Evolutionary conservation across 2,329 filamentous ascomycete species (phyloP).

Genomic region (Hypoxylon sp.): DNA sequence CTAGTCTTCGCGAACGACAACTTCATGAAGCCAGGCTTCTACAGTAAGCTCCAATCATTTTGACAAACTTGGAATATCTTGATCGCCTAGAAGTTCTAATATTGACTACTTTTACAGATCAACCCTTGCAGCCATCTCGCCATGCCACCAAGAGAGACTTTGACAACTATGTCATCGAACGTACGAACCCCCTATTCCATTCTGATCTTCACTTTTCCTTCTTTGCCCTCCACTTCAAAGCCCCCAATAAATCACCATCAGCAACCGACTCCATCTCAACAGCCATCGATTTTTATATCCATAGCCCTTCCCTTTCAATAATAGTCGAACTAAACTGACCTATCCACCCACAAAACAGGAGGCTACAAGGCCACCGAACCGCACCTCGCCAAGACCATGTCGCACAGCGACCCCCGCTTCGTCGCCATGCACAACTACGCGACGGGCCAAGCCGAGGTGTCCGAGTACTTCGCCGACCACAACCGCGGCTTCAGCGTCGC

Average conservation of each 20-base stretch:
- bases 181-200: background rate
- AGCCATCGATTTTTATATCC: too few relatives aligned
- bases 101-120: background rate
- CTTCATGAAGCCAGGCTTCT: constrained; percentile 4
- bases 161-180: background rate
- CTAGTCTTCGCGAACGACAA: constrained; percentile 4
- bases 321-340: background rate
- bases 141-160: background rate
- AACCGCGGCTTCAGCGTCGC: background rate
- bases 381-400: background rate
- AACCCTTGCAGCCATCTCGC: background rate
- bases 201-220: background rate
- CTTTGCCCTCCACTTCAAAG: background rate
- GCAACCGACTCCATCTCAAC: background rate
- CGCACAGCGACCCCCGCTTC: background rate
- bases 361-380: background rate
- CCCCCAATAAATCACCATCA: background rate
- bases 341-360: background rate
- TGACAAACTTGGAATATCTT: background rate
- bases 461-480: constrained; percentile 1
- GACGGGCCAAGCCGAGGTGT: background rate
- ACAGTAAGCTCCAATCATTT: background rate
- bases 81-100: background rate
- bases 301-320: background rate
- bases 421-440: background rate